Conservation (phyloP, 306 rosid species). For the Casuarina equisetifolia region DNA sequence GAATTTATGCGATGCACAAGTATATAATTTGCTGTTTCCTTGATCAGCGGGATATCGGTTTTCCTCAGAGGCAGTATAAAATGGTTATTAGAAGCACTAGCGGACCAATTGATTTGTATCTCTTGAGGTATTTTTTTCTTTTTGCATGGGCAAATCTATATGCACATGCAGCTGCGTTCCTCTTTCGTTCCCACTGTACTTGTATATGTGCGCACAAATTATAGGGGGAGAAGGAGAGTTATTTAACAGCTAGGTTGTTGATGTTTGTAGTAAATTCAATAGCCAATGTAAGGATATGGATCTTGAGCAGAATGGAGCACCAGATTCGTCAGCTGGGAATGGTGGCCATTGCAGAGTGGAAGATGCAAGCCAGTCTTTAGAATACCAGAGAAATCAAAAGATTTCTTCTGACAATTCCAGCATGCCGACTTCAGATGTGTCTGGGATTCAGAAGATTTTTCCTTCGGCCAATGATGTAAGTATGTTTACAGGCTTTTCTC, state of each 20-base stretch:
- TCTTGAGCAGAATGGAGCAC: conserved; percentile 26
- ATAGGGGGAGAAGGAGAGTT: too few species aligned
- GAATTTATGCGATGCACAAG: conserved; percentile 11
- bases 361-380: conserved; percentile 21
- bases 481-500: neutral
- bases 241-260: conserved; percentile 16
- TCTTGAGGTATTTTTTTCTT: conserved; percentile 57
- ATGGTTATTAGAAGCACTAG: conserved; percentile 70
- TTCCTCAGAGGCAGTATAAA: conserved; percentile 58
- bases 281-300: conserved; percentile 31
- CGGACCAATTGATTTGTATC: conserved; percentile 73
- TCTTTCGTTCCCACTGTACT: conserved; percentile 13
- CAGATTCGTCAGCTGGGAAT: conserved; percentile 33
- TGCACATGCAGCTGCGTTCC: conserved; percentile 20
- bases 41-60: conserved; percentile 56
- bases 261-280: conserved; percentile 43
- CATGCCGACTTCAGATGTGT: conserved; percentile 28
- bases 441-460: conserved; percentile 65
- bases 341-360: conserved; percentile 27
- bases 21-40: conserved; percentile 33
- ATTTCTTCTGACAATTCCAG: conserved; percentile 28
- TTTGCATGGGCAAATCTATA: conserved; percentile 5
- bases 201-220: neutral
- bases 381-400: conserved; percentile 28
- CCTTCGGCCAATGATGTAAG: conserved; percentile 53